A percentile compares a stretch with the other conserved stretches of the same genome.
Evolutionary conservation across 2,329 filamentous ascomycete genomes (phyloP).

Genomic region (Diaporthe ilicicola): DNA sequence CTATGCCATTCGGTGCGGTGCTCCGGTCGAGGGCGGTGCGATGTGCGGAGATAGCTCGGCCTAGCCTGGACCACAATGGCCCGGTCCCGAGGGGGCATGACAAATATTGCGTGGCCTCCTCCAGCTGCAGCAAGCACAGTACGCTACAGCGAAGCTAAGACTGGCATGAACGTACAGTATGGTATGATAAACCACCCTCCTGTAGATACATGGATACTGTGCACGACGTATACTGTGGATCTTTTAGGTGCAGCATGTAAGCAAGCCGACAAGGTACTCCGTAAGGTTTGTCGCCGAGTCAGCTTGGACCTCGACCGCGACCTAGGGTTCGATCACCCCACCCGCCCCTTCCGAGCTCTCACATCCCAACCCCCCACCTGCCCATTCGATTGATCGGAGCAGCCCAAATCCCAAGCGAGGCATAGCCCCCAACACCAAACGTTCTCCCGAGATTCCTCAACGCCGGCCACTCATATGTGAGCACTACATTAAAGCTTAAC

Average conservation of each 20-base stretch:
- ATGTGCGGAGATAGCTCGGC: slow-evolving; percentile 27
- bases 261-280: too few species aligned
- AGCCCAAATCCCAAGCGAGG: not conserved
- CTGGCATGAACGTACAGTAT: not conserved
- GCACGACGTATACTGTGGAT: too few species aligned
- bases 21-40: too few species aligned
- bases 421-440: too few species aligned
- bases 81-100: not conserved
- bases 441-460: not conserved
- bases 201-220: too few species aligned
- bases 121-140: too few species aligned
- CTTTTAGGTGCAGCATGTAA: not conserved
- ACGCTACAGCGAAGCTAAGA: too few species aligned
- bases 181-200: too few species aligned
- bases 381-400: not conserved
- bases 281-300: slow-evolving; percentile 6
- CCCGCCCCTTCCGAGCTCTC: not conserved
- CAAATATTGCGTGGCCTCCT: not conserved
- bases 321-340: not conserved
- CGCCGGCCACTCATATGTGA: too few species aligned
- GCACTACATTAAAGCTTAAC: too few species aligned
- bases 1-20: not conserved
- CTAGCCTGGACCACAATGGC: not conserved
- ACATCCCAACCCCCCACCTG: not conserved
- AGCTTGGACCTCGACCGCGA: not conserved